Evolutionary conservation across 2,329 filamentous ascomycete species (phyloP), one percentile per base, ranked within the genome.

Genomic region (Botrytis sinoallii): DNA sequence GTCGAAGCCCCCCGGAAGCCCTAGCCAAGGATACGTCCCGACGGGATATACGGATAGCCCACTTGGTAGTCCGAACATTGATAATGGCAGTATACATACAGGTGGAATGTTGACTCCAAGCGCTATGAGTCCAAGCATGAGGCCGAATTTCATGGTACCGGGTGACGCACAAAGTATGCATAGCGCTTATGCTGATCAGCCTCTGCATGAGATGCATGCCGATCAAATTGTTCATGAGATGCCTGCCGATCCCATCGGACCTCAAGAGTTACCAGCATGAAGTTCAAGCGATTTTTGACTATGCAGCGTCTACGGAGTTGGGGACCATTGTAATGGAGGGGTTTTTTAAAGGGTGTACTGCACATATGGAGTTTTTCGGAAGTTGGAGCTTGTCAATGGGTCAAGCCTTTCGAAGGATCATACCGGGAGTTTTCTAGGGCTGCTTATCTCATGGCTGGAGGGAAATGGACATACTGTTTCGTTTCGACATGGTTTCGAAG

Each of bases 1-100:
- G 35, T 42, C 46, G 4, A 38, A 55, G 46, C 66, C 55, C 25
- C 40, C 38, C 9, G 48, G 48, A 69, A n/a, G 48, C 18, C 66
- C 48, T 25, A 12, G 9, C 3, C 66, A 57, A n/a, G 38, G 35
- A 16, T n/a, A 32, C 10, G 12, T 16, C 8, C 16, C 12, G 35
- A 69, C 40, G 66, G 38, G 35, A 14, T 57, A 69, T 57, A 9
- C 29, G n/a, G 66, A 57, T 9, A 69, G 48, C 57, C 66, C 66
- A 57, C 35, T 69, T 25, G n/a, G 48, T 20, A 44, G 48, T 16
- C 48, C 66, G 25, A 32, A 25, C 8, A 14, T 57, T 14, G 66
- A 57, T 20, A n/a, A 42, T 55, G 46, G 16, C 1, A 57, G 66
- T 68, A 42, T 57, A 32, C 48, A 68, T 29, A 57, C 40, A 9